Evolutionary conservation across 164 flowering plant species (phyloP), one percentile per base, ranked within the genome.

Genomic region (Magnolia changhungtana): DNA sequence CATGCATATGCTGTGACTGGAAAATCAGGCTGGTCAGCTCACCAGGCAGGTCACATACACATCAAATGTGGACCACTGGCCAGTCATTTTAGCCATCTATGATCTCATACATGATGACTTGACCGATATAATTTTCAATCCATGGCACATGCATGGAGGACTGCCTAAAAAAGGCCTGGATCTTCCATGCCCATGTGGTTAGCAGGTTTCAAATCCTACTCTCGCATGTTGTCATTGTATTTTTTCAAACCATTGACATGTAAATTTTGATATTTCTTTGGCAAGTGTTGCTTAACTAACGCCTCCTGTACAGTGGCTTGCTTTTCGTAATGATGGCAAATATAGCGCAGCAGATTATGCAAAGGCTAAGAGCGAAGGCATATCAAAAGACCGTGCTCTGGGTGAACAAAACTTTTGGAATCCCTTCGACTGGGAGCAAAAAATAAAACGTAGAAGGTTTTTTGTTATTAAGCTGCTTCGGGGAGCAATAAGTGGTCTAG

Each of bases 261-360:
- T 75, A 19, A 63, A 27, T 37, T 66, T 72, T 50, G 8, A n/a
- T 64, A 9, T 71, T 58, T 10, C 66, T 71, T 51, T 72, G 7
- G 67, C 10, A 74, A 50, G 37, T 63, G n/a, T 65, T 74, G 67
- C 50, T 78, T 52, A 71, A 74, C n/a, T 45, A 29, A 16, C 76
- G 61, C 74, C 59, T 84, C 80, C 55, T 68, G 31, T 83, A 71
- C 90, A 93, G 98, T 95, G 98, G 98, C 96, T 95, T 81, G 98
- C 96, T 76, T 95, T 95, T 74, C 90, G 92, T 65, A 76, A 92
- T 83, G 87, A 87, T 85, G 98, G 98, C 55, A 89, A 80, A 85
- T 88, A 87, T 82, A 93, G 91, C 83, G 96, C 95, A 27, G 97
- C 98, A 74, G 98, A 91, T 83, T 92, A 92, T 87, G 96, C 93